Base-by-base conservation (phyloP, 495 filamentous ascomycete genomes). In the Podospora bellae-mahoneyi region DNA sequence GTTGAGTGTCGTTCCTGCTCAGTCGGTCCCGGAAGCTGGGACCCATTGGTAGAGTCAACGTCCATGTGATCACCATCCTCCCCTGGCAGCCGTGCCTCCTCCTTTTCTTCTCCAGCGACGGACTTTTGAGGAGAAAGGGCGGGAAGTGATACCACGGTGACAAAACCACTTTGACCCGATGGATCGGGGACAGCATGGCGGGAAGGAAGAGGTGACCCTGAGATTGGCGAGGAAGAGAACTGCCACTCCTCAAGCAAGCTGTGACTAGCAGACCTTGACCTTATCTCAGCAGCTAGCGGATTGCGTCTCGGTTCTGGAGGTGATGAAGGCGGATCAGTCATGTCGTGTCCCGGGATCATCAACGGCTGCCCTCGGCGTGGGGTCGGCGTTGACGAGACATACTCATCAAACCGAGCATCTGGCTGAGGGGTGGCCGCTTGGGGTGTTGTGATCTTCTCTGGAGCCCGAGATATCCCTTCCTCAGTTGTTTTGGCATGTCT, bases 351-450 rank as follows among this genome's bases (percentile, higher is more conserved):
- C 0, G 76, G 73, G 5, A 82, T 76, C 10, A 77, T 65, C 18
- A 76, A 63, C 18, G 76, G 67, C 79, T 73, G 87, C 76, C 75
- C 81, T 72, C 83, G 76, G 6, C 82, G 76, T 7, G 92, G 92
- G 0, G 92, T 96, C 1, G 93, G 93, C 9, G 93, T 95, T n/a
- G 91, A 96, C 3, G 86, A 87, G 56, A 94, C 81, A 71, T 87
- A 92, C 18, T 87, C 84, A 75, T 90, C 85, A 74, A 88, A 77
- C 16, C 62, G 67, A 3, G 64, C 63, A 5, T 74, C 76, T 6
- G 68, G 76, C 62, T 80, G 74, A 5, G 82, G 82, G 1, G 82
- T 84, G 0, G 77, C 57, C 13, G 73, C 80, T n/a, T 72, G 71
- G 3, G 71, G 66, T 19, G n/a, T 44, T 4, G 59, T 28, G n/a